These are phyloP conservation scores for Cadophora malorum DNA, from an alignment of 2,329 filamentous ascomycete genomes.

Conservation along the genomic window DNA sequence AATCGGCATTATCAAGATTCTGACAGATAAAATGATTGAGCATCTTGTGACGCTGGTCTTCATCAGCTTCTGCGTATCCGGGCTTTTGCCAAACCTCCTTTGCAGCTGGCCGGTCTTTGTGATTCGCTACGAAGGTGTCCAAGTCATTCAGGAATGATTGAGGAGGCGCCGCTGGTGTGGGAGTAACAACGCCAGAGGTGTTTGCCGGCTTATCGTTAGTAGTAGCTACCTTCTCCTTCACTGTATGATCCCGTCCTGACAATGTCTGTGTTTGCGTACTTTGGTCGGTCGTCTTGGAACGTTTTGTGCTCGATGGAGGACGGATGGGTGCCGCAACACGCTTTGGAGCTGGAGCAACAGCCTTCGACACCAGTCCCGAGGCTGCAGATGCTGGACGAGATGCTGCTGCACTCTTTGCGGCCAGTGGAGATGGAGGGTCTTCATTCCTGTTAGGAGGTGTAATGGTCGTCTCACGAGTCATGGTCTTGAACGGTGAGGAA, in stretches of 20 bases:
- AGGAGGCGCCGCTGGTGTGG: constrained; percentile 29
- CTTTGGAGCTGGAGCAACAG: constrained; percentile 30
- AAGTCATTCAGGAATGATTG: constrained; percentile 33
- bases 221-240: constrained; percentile 6
- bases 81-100: constrained; percentile 40
- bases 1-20: constrained; percentile 56
- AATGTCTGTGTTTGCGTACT: constrained; percentile 43
- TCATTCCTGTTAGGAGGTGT: constrained; percentile 11
- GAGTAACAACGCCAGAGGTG: not conserved
- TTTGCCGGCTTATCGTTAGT: constrained; percentile 11
- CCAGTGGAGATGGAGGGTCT: constrained; percentile 32
- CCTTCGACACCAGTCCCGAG: constrained; percentile 36
- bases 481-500: constrained; percentile 2
- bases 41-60: constrained; percentile 49
- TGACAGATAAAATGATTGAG: constrained; percentile 58
- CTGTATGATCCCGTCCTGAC: constrained; percentile 32
- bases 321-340: constrained; percentile 19
- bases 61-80: constrained; percentile 39
- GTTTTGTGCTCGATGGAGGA: constrained; percentile 33
- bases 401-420: constrained; percentile 32
- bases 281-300: constrained; percentile 41
- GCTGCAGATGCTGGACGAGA: constrained; percentile 28
- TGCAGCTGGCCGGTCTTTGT: constrained; percentile 36
- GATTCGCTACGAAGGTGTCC: constrained; percentile 37
- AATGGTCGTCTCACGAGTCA: constrained; percentile 12